Base-by-base conservation (phyloP, 352 stramenopile species). In the Phytophthora tubulina region DNA sequence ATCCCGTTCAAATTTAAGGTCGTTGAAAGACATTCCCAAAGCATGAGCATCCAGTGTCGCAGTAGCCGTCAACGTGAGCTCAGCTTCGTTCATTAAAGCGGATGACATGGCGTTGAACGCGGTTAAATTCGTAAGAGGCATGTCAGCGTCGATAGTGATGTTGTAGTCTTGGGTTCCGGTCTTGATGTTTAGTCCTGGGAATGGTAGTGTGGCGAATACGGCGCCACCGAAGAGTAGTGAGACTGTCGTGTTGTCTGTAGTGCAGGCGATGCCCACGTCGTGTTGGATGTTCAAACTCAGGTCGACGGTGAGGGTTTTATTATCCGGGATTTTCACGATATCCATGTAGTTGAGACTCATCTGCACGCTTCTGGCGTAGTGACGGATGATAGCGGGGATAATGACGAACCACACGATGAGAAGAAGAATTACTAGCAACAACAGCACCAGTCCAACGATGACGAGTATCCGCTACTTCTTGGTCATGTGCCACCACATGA, bases 341-440 rank as follows among this genome's bases (percentile, higher is more conserved):
- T 92, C 86, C 49, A 94, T 70, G 72, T 86, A 86, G 77, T 91
- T 91, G 51, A 92, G 64, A 4, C 44, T 69, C 48, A 94, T 53
- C 42, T 82, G 44, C 32, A 91, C 77, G 45, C 85, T 78, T 53
- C 83, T 75, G 33, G 74, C 63, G 59, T 85, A 83, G 50, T 79
- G 75, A 51, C 86, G 80, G 59, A 90, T 83, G 15, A 91, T 60
- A 13, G 76, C 72, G n/a, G 74, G 76, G n/a, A 88, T 67, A 27
- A 92, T 69, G n/a, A 49, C 80, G 58, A 92, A 85, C 76, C 82
- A 90, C 3, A 78, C 50, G 46, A 91, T 81, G 39, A 94, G 46
- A 32, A 90, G 59, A 17, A 89, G 42, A 27, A 84, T 70, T 6
- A 75, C 45, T 8, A 88, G 0, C 11, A 80, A 41, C 6, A 80